Evolutionary conservation across 768 basidiomycete genomes (phyloP), one percentile per base, ranked within the genome.

Genomic region (Guyanaporus albipodus): DNA sequence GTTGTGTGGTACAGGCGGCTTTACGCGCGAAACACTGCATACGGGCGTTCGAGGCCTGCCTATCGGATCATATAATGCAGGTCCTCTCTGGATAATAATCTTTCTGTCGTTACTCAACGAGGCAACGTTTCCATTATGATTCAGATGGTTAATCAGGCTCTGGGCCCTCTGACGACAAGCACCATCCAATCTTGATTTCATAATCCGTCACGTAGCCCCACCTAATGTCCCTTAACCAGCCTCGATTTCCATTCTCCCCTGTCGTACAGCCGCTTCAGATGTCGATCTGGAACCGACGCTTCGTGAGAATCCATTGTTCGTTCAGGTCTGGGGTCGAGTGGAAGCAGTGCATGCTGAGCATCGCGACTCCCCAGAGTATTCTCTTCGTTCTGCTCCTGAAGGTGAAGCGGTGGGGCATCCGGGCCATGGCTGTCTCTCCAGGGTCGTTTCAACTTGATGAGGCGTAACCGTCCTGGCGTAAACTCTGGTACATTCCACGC

Each of bases 201-300:
- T 14, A 10, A 1, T 26, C n/a, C 29, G 14, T 23, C 19, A 26
- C 32, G 10, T 32, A n/a, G n/a, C n/a, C n/a, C 12, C 24, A 11
- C 19, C 29, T 55, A 48, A 27, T 38, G 44, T 6, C 35, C 50
- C 23, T 46, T 31, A 8, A 41, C 18, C 29, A 50, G 34, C 46
- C 56, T 34, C 28, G 48, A 49, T 34, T 48, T 48, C 56, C 53
- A 35, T 26, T 37, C 47, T 11, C 50, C 42, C 18, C 33, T 39
- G 10, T 46, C 45, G 15, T 47, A 43, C 29, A 42, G 18, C 42
- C 57, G 26, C 19, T 34, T 51, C 32, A 14, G 37, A 21, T 31
- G 37, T 19, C 28, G 14, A 24, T 14, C 17, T 18, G 18, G 19
- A 8, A 37, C 8, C 4, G 32, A 23, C 7, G 17, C 15, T 6